phyloP scores from a whole-genome alignment of 73 alveolate genomes.

The Tetrahymena borealis region DNA sequence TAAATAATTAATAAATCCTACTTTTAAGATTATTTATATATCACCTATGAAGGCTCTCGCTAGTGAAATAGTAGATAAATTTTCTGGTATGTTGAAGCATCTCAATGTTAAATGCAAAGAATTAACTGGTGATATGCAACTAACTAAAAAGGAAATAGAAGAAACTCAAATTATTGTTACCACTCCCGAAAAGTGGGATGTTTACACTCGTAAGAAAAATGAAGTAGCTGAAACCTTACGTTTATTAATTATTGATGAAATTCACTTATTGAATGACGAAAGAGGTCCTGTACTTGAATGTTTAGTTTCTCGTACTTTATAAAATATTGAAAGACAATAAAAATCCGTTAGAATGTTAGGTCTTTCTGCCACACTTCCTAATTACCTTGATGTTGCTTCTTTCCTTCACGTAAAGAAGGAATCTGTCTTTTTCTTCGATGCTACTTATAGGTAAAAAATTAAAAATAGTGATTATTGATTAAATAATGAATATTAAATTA shows the following conservation, averaged over 20 bases:
- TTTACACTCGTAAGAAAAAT: conserved; percentile 30
- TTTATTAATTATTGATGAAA: conserved; percentile 96
- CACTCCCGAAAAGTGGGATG: conserved; percentile 99
- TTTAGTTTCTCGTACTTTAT: conserved; percentile 96
- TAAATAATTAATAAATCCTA: conserved; percentile 56
- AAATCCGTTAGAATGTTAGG: conserved; percentile 92
- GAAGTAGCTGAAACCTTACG: conserved; percentile 49
- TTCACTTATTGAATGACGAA: conserved; percentile 99
- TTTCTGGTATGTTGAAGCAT: conserved; percentile 73
- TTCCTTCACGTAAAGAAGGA: conserved; percentile 87
- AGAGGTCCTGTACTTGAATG: conserved; percentile 99
- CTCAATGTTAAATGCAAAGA: conserved; percentile 93
- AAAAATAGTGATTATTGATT: background rate
- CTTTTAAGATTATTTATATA: conserved; percentile 86
- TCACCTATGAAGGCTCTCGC: conserved; percentile 99
- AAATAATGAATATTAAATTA: background rate
- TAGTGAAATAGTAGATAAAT: conserved; percentile 86
- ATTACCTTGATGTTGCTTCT: conserved; percentile 95
- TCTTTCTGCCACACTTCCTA: conserved; percentile 98
- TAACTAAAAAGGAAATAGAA: conserved; percentile 83
- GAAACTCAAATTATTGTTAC: conserved; percentile 97
- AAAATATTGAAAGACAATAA: conserved; percentile 73
- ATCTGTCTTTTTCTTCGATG: conserved; percentile 86
- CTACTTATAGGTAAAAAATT: conserved; percentile 63
- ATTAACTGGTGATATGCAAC: conserved; percentile 98